Evolutionary conservation across 2,329 filamentous ascomycete species (phyloP).

Genomic region (Colletotrichum cuscutae): DNA sequence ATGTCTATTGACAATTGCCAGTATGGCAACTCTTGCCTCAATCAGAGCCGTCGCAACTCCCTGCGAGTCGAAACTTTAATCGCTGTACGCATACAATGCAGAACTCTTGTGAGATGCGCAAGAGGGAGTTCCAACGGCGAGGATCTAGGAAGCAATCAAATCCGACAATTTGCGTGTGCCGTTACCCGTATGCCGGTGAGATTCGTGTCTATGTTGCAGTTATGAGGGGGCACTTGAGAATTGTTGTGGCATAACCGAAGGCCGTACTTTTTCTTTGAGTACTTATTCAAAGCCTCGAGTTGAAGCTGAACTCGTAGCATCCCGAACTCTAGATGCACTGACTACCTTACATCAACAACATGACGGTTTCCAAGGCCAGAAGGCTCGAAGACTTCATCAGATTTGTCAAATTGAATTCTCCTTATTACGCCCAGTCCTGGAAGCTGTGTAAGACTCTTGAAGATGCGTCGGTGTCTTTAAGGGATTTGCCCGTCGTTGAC

Average conservation of each 20-base stretch:
- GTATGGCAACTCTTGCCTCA: not conserved
- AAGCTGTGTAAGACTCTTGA: not conserved
- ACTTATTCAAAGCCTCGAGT: not conserved
- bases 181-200: not conserved
- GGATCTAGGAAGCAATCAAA: not conserved
- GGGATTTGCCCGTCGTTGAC: constrained; percentile 9
- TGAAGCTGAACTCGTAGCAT: not conserved
- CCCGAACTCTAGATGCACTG: not conserved
- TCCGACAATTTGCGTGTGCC: not conserved
- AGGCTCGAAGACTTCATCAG: constrained; percentile 13
- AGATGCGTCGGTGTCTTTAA: not conserved
- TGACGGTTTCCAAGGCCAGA: not conserved
- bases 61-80: not conserved
- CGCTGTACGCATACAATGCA: not conserved
- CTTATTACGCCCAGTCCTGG: constrained; percentile 24
- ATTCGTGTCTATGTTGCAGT: not conserved
- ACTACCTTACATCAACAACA: not conserved
- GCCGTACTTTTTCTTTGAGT: not conserved
- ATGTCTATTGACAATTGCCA: no score
- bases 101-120: not conserved
- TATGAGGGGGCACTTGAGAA: not conserved
- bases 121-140: not conserved
- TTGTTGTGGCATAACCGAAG: not conserved
- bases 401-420: constrained; percentile 18
- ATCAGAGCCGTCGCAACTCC: not conserved